phyloP scores from a whole-genome alignment of 2,329 filamentous ascomycete species.

The Colletotrichum viniferum region DNA sequence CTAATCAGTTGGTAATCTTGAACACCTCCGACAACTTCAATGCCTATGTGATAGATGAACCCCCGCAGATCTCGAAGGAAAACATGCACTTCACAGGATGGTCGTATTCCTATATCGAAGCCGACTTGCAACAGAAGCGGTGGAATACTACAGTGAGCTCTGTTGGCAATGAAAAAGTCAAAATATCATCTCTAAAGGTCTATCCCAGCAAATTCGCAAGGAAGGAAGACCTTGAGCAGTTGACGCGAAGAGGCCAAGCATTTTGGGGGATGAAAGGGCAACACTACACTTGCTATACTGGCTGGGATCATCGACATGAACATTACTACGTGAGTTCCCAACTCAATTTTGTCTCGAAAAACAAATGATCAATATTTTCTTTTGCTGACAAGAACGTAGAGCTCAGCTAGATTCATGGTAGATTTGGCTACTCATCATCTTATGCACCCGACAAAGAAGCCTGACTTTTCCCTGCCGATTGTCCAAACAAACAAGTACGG shows the following conservation, averaged over 20 bases:
- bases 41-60: fast-evolving
- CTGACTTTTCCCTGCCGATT: fast-evolving
- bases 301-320: neutral
- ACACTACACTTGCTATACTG: neutral
- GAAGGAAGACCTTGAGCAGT: neutral
- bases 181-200: neutral
- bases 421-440: neutral
- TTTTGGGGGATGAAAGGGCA: neutral
- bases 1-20: fast-evolving
- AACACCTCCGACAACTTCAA: too few species aligned
- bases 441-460: neutral
- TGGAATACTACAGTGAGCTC: fast-evolving
- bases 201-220: too few species aligned
- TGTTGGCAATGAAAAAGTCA: fast-evolving
- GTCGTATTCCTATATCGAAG: fast-evolving
- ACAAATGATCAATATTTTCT: too few species aligned
- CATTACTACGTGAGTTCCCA: neutral
- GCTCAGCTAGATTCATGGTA: neutral
- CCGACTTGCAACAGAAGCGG: fast-evolving
- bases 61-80: fast-evolving
- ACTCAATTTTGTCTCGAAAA: too few species aligned
- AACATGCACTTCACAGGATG: fast-evolving
- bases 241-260: fast-evolving
- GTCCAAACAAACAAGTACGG: too few species aligned
- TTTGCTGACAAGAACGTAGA: too few species aligned